Percentiles rank a stretch among this genome's conserved stretches.
Evolutionary conservation across 371 early-diverging fungal species (phyloP).

Genomic region (Funneliformis caledonium): DNA sequence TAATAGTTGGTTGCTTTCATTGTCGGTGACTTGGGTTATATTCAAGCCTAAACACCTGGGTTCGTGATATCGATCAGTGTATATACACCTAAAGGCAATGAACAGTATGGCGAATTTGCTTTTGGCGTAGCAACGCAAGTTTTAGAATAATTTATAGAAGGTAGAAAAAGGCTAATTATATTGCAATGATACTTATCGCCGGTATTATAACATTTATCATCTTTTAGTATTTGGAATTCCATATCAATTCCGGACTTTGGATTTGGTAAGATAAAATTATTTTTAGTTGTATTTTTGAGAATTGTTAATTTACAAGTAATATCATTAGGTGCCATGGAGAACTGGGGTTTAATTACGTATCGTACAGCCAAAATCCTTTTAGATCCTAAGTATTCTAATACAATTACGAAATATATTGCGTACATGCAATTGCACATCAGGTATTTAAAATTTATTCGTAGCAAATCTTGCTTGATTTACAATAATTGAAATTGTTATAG

Average conservation of each 20-base stretch:
- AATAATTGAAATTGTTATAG: conserved; percentile 24
- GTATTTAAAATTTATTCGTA: neutral
- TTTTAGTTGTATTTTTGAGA: neutral
- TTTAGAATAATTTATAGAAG: conserved; percentile 78
- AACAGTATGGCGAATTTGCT: conserved; percentile 78
- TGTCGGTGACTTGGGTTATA: conserved; percentile 88
- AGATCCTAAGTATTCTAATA: conserved; percentile 66
- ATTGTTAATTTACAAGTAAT: neutral
- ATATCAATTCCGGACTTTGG: conserved; percentile 91
- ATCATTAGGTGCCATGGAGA: conserved; percentile 80
- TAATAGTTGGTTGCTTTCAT: conserved; percentile 82
- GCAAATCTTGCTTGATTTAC: no score
- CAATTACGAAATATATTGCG: conserved; percentile 76
- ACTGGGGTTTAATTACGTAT: conserved; percentile 97
- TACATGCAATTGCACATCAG: conserved; percentile 95
- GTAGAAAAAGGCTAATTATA: neutral
- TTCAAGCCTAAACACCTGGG: conserved; percentile 76
- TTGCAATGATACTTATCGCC: neutral
- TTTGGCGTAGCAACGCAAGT: conserved; percentile 72
- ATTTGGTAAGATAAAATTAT: conserved; percentile 48
- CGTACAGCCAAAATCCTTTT: conserved; percentile 77
- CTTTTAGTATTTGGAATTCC: conserved; percentile 71
- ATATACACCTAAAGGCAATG: conserved; percentile 74
- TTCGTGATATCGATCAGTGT: conserved; percentile 71
- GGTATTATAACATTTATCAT: neutral